Evolutionary conservation across 768 basidiomycete species (phyloP).

Genomic region (Cubamyces sp.): DNA sequence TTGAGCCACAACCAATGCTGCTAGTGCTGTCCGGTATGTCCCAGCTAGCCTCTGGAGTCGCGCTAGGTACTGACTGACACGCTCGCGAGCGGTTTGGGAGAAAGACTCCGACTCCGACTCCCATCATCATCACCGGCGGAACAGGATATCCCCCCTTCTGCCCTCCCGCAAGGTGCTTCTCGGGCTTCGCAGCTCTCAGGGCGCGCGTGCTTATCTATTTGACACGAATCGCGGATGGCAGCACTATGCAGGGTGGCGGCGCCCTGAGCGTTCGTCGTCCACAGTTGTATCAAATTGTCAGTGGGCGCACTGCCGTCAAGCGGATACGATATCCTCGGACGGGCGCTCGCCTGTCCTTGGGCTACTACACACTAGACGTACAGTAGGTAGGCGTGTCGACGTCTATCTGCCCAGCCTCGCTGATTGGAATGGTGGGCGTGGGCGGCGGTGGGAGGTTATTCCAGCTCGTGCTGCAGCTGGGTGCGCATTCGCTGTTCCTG

Average conservation of each 20-base stretch:
- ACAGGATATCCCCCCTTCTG: neutral
- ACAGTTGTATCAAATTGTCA: neutral
- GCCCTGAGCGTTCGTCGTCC: neutral
- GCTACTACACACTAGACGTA: neutral
- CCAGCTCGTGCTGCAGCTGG: neutral
- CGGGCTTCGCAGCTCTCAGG: conserved; percentile 13
- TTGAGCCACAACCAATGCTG: neutral
- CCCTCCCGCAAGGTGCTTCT: conserved; percentile 14
- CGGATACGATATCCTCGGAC: conserved; percentile 11
- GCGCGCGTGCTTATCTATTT: conserved; percentile 5
- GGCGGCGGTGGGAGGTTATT: conserved; percentile 3
- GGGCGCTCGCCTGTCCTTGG: neutral
- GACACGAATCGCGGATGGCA: neutral
- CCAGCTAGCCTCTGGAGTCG: too few relatives aligned
- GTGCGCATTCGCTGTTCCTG: neutral
- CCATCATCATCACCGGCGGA: conserved; percentile 17
- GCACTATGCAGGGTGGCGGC: neutral
- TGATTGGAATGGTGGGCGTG: conserved; percentile 1
- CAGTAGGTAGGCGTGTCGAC: neutral
- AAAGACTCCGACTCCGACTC: conserved; percentile 11
- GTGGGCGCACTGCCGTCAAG: neutral
- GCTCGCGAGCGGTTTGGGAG: neutral
- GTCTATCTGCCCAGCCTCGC: neutral
- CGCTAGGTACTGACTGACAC: too few relatives aligned
- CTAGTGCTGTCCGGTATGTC: neutral